Evolutionary conservation across 345 rosid genomes (phyloP).

Genomic region (Mallotus nudiflorus): DNA sequence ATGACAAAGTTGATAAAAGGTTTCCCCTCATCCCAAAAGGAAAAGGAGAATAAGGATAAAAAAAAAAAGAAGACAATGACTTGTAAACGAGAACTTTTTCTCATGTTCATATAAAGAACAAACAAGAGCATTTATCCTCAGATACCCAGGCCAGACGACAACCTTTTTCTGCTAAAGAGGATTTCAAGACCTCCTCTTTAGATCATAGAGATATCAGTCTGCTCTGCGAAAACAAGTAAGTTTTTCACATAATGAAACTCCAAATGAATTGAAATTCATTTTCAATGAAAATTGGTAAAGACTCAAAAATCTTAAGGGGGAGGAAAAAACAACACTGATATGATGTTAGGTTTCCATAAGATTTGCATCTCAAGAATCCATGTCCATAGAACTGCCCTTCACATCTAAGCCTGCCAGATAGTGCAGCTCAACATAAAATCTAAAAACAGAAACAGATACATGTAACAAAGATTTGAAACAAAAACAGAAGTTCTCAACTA

Average conservation of each 20-base stretch:
- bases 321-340: neutral
- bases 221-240: no score
- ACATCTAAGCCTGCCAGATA: neutral
- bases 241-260: neutral
- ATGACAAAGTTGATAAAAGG: no score
- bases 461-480: neutral
- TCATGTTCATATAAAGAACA: neutral
- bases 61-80: neutral
- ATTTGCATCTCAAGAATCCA: neutral
- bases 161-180: neutral
- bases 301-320: neutral
- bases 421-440: neutral
- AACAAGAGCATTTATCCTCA: conserved; percentile 7
- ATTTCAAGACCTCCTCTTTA: neutral
- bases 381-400: neutral
- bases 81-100: neutral
- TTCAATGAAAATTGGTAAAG: neutral
- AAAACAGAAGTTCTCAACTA: neutral
- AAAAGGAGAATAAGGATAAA: neutral
- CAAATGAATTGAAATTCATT: neutral
- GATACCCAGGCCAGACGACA: neutral
- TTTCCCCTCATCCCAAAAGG: neutral
- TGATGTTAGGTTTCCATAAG: neutral
- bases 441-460: neutral
- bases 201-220: neutral